phyloP scores from a whole-genome alignment of 2,329 filamentous ascomycete genomes.

The Fusarium incarnatum region DNA sequence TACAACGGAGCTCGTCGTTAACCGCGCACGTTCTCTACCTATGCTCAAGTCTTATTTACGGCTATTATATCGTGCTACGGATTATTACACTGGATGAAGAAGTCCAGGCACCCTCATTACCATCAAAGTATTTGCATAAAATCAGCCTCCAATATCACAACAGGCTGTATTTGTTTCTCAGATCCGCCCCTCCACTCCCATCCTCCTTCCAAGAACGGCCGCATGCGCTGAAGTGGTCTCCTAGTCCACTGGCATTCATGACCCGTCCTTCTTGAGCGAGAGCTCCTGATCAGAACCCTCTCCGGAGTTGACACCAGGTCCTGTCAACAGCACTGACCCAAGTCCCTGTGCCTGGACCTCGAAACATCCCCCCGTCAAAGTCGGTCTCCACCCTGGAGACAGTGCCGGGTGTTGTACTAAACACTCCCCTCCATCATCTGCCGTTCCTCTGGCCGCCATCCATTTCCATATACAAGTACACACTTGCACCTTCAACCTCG shows the following conservation, averaged over 20 bases:
- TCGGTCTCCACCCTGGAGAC: slow-evolving; percentile 58
- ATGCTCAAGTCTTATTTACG: slow-evolving; percentile 16
- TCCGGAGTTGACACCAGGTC: slow-evolving; percentile 48
- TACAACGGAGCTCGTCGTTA: slow-evolving; percentile 38
- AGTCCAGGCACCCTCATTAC: slow-evolving; percentile 33
- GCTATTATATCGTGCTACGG: slow-evolving; percentile 15
- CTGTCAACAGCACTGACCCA: slow-evolving; percentile 46
- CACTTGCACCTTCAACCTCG: slow-evolving; percentile 58
- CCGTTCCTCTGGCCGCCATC: slow-evolving; percentile 56
- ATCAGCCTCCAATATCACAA: slow-evolving; percentile 41
- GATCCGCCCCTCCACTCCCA: slow-evolving; percentile 45
- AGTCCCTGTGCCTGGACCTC: slow-evolving; percentile 55
- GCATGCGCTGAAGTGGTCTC: slow-evolving; percentile 54
- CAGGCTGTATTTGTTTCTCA: slow-evolving; percentile 45
- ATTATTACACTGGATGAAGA: slow-evolving; percentile 41
- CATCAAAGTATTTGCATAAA: slow-evolving; percentile 39
- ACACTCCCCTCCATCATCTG: slow-evolving; percentile 62
- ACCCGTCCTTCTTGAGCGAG: slow-evolving; percentile 42
- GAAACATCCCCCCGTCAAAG: slow-evolving; percentile 51
- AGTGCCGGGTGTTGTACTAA: slow-evolving; percentile 63
- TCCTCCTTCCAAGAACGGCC: slow-evolving; percentile 64
- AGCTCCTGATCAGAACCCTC: slow-evolving; percentile 43
- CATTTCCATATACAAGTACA: slow-evolving; percentile 61
- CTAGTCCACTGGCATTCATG: slow-evolving; percentile 44
- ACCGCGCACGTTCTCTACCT: slow-evolving; percentile 27